Evolutionary conservation across 371 early-diverging fungal genomes (phyloP), one percentile per base, ranked within the genome.

Genomic region (Zychaea mexicana): DNA sequence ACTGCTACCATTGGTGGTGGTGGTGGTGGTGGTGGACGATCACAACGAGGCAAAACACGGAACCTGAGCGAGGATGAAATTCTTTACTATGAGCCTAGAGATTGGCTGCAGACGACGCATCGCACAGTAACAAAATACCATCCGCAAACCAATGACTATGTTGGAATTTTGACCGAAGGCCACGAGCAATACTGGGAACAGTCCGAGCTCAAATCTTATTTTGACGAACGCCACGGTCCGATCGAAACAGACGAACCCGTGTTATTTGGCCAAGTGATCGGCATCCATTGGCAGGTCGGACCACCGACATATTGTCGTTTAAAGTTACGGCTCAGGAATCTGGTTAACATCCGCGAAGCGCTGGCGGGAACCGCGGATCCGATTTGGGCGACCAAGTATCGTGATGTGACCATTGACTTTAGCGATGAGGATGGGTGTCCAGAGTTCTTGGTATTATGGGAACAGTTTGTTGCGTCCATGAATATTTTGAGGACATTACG

Each of bases 341-440:
- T 76, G 26, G 64, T 38, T 58, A 83, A 83, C 46, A 13, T 70
- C 0, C 67, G 57, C 0, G 69, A 64, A 6, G 70, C 61, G 4
- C 59, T 74, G 7, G 13, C 56, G 4, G 33, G 65, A 17, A 60
- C 47, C 26, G 64, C 70, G 9, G 70, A 73, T 2, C 82, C 85
- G 1, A 52, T 72, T 12, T 86, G 85, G 76, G 42, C 66, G 0
- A 55, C 65, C 0, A 63, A 73, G 2, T 65, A 72, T 4, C 70
- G 72, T 19, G 84, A 76, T 21, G 77, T 87, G 22, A 78, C 80
- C 7, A 76, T 92, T 60, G 90, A 90, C 61, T 92, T 86, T 64
- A 84, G 83, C 52, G 92, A 92, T 61, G 85, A 86, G 54, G 90
- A 89, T 32, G 88, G 85, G 15, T 78, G 81, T 17, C 90, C 90